phyloP scores from a whole-genome alignment of 352 stramenopile species.

The Phytophthora rubi region DNA sequence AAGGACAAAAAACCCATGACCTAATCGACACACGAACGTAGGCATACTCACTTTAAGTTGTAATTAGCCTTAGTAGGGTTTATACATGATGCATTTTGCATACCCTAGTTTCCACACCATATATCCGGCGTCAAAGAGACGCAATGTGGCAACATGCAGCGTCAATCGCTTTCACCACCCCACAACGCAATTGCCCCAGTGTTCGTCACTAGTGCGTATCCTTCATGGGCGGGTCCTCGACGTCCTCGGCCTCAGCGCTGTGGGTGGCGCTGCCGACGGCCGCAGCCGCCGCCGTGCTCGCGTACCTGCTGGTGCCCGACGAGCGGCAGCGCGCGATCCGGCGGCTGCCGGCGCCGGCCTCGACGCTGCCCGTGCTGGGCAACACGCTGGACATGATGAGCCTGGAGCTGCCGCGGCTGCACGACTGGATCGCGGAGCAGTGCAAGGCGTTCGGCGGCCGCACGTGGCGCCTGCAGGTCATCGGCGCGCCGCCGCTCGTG shows the following conservation, averaged over 20 bases:
- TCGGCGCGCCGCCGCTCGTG: constrained; percentile 46
- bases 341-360: constrained; percentile 35
- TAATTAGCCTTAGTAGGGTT: too few species aligned
- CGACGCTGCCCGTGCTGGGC: constrained; percentile 49
- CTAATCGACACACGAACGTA: background rate
- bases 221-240: constrained; percentile 7
- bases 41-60: too few species aligned
- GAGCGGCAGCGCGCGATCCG: constrained; percentile 35
- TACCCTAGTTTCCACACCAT: background rate
- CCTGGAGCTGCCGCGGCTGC: constrained; percentile 44
- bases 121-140: constrained; percentile 3
- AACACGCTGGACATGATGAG: constrained; percentile 54
- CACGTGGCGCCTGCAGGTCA: constrained; percentile 44
- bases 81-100: background rate
- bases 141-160: background rate
- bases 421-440: constrained; percentile 59
- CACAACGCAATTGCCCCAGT: background rate
- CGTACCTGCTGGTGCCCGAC: constrained; percentile 33
- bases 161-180: background rate
- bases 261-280: constrained; percentile 24
- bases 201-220: background rate
- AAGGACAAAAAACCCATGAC: background rate
- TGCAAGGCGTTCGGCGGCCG: constrained; percentile 43
- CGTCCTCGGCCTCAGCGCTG: constrained; percentile 8
- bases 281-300: constrained; percentile 28